Conservation (phyloP, 2,329 filamentous ascomycete genomes). For the Cadophora sp. region DNA sequence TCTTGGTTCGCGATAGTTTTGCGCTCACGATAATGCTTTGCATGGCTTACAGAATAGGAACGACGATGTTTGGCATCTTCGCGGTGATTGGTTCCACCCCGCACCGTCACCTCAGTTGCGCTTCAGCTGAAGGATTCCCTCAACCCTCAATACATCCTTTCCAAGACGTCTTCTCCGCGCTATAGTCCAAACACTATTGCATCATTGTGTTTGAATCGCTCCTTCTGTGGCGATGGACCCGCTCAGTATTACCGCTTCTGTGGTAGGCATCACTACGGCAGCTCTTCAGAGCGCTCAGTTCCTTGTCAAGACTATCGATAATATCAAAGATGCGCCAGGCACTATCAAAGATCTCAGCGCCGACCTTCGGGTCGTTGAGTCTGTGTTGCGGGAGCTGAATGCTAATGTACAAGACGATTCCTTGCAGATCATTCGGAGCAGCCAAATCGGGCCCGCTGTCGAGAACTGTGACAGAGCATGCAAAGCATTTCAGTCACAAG, state of each 20-base stretch:
- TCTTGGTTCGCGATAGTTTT: background rate
- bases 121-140: background rate
- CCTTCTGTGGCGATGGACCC: background rate
- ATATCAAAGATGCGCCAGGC: constrained; percentile 8
- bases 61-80: background rate
- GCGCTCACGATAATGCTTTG: background rate
- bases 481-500: background rate
- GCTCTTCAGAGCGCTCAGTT: constrained; percentile 10
- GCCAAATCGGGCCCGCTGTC: constrained; percentile 3
- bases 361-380: background rate
- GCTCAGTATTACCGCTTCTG: constrained; percentile 10
- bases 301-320: constrained; percentile 9
- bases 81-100: background rate
- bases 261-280: constrained; percentile 7
- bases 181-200: background rate
- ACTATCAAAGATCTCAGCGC: constrained; percentile 8
- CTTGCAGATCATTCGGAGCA: background rate
- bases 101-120: background rate
- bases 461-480: constrained; percentile 6
- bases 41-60: background rate
- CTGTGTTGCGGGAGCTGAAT: background rate
- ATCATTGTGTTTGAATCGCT: background rate
- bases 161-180: background rate
- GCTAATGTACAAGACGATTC: background rate
- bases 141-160: background rate